Evolutionary conservation across 306 rosid genomes (phyloP).

Genomic region (Vachellia collinsii): DNA sequence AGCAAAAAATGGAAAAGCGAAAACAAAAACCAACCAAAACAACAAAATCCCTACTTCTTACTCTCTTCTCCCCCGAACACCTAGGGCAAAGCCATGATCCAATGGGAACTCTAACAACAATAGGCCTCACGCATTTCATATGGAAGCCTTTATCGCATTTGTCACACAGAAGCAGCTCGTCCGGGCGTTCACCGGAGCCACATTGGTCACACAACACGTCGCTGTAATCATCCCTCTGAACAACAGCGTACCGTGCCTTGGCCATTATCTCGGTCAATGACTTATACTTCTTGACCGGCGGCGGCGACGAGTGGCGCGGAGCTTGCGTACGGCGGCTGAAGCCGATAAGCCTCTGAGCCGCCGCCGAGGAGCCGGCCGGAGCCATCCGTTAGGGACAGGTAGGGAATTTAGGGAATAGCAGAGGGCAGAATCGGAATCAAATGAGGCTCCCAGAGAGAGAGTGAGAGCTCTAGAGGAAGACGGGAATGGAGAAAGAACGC

Average conservation of each 20-base stretch:
- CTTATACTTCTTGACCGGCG: conserved; percentile 52
- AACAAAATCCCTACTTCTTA: conserved; percentile 53
- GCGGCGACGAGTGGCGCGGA: conserved; percentile 30
- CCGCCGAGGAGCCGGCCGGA: conserved; percentile 55
- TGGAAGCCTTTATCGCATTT: conserved; percentile 85
- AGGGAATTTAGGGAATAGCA: conserved; percentile 11
- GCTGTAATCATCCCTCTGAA: conserved; percentile 52
- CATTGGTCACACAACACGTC: conserved; percentile 64
- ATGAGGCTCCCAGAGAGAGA: background rate
- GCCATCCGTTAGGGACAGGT: conserved; percentile 49
- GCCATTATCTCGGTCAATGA: conserved; percentile 58
- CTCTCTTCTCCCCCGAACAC: conserved; percentile 58
- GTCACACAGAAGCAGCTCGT: conserved; percentile 80
- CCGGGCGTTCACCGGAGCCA: conserved; percentile 64
- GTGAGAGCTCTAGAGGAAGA: conserved; percentile 54
- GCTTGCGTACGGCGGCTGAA: conserved; percentile 62
- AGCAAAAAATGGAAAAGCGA: background rate
- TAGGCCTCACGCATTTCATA: conserved; percentile 83
- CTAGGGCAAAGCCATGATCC: conserved; percentile 86
- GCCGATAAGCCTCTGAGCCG: conserved; percentile 52
- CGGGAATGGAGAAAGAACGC: conserved; percentile 40
- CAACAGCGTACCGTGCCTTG: conserved; percentile 52
- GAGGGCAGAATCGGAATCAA: conserved; percentile 47
- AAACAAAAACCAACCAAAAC: background rate
- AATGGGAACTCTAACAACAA: conserved; percentile 76